phyloP scores from a whole-genome alignment of 257 asterid genomes.

The Salvia hispanica region DNA sequence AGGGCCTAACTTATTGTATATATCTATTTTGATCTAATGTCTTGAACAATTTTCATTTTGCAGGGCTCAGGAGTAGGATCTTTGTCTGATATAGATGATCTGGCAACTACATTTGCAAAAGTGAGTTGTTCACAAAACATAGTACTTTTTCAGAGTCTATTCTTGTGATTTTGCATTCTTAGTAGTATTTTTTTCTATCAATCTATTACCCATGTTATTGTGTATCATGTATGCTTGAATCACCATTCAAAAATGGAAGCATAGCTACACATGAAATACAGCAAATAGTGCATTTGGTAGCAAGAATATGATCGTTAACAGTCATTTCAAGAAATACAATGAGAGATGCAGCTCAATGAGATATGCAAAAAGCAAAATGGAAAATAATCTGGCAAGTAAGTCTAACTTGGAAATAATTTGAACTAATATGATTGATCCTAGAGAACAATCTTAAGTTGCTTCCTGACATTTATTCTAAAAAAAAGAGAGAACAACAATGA shows the following conservation, averaged over 20 bases:
- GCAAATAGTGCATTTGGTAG: slow-evolving; percentile 8
- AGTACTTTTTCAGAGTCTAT: background rate
- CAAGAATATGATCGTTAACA: slow-evolving; percentile 9
- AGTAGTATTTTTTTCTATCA: background rate
- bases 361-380: background rate
- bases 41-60: slow-evolving; percentile 18
- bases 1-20: slow-evolving; percentile 1
- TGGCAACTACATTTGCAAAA: slow-evolving; percentile 76
- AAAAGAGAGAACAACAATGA: background rate
- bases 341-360: background rate
- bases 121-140: slow-evolving; percentile 42
- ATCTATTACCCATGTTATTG: slow-evolving; percentile 2
- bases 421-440: slow-evolving; percentile 20
- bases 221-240: background rate
- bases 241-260: background rate
- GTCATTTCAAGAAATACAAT: slow-evolving; percentile 5
- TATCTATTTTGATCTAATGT: slow-evolving; percentile 20
- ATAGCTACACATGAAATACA: background rate
- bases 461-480: background rate
- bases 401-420: slow-evolving; percentile 5
- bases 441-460: slow-evolving; percentile 18
- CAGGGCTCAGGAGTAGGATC: slow-evolving; percentile 79
- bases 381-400: background rate
- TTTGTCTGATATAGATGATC: slow-evolving; percentile 73
- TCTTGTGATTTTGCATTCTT: slow-evolving; percentile 20